A percentile compares a stretch with the other conserved stretches of the same genome.
phyloP scores from a whole-genome alignment of 768 basidiomycete species.

The Podaxis pistillaris region DNA sequence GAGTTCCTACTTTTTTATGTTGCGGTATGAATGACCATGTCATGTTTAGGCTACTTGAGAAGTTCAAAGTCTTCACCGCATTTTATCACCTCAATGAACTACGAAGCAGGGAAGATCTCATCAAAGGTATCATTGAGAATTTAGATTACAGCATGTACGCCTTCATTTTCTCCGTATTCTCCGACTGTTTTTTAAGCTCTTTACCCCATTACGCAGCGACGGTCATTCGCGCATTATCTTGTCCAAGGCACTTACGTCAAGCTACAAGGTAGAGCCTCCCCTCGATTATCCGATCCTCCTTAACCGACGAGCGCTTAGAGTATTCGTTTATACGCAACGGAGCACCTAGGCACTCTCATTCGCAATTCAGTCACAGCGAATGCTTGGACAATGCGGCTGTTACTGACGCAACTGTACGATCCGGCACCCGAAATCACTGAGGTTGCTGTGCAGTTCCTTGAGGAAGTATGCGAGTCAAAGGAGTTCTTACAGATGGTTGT shows the following conservation, averaged over 20 bases:
- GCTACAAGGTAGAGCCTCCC: conserved; percentile 62
- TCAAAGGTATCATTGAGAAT: conserved; percentile 87
- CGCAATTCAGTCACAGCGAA: conserved; percentile 61
- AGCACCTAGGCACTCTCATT: conserved; percentile 81
- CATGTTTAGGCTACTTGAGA: conserved; percentile 77
- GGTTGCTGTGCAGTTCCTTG: conserved; percentile 83
- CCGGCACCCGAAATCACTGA: conserved; percentile 88
- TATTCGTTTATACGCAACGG: conserved; percentile 85
- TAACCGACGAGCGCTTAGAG: conserved; percentile 47
- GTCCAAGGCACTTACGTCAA: conserved; percentile 93
- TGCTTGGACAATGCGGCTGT: conserved; percentile 86
- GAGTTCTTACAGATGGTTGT: conserved; percentile 88
- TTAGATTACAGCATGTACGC: conserved; percentile 87
- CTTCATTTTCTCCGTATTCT: not conserved
- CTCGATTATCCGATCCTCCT: not conserved
- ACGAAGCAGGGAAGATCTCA: conserved; percentile 86
- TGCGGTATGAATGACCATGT: not conserved
- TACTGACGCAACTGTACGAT: conserved; percentile 96
- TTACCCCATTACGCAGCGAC: conserved; percentile 53
- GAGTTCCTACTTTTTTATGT: conserved; percentile 22
- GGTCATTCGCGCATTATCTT: conserved; percentile 92
- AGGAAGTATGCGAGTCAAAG: conserved; percentile 84
- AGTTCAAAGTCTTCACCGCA: conserved; percentile 89
- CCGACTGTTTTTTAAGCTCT: conserved; percentile 9
- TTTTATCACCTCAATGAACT: conserved; percentile 96